Evolutionary conservation across 768 basidiomycete species (phyloP), one percentile per base, ranked within the genome.

Genomic region (Suillus spraguei): DNA sequence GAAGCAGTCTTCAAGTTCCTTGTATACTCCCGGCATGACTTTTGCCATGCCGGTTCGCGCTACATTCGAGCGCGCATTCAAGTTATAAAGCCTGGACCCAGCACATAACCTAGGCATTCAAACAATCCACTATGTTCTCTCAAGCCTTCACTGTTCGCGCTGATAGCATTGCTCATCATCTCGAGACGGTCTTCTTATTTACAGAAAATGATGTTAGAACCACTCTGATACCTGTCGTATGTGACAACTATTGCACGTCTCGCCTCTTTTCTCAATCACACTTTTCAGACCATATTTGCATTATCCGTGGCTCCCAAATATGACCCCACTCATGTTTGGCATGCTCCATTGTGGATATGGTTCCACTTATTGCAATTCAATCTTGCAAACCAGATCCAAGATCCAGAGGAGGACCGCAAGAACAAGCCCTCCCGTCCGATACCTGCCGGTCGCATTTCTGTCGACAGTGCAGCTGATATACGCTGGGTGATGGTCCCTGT

Each of bases 371-470:
- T 82, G 1, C 74, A 73, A 39, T 80, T 76, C 69, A 71, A 76
- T 49, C 63, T 80, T 20, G 69, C 77, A 10, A 82, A 83, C 62
- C 81, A 81, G 69, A 70, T 71, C 20, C 68, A 74, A 42, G 68
- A 71, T 50, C 70, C 71, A 9, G 74, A 76, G 22, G 82, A 83
- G 66, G 82, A 83, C 59, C 69, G 63, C 33, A 61, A 69, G 52
- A 82, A 82, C 62, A 80, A 81, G 44, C 75, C 77, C 2, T 78
- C 76, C 67, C 71, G 81, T 5, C 82, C 82, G 1, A 66, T 82
- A 24, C 80, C 81, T 5, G 70, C 81, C 14, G 76, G 77, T 8
- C 78, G 78, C 24, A 76, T 82, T 24, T 71, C 75, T 2, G 61
- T 77, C 7, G 28, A 35, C 11, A 67, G 75, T 14, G 77, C 82